phyloP scores from a whole-genome alignment of 163 green algal genomes.

The Prototheca cutis region DNA sequence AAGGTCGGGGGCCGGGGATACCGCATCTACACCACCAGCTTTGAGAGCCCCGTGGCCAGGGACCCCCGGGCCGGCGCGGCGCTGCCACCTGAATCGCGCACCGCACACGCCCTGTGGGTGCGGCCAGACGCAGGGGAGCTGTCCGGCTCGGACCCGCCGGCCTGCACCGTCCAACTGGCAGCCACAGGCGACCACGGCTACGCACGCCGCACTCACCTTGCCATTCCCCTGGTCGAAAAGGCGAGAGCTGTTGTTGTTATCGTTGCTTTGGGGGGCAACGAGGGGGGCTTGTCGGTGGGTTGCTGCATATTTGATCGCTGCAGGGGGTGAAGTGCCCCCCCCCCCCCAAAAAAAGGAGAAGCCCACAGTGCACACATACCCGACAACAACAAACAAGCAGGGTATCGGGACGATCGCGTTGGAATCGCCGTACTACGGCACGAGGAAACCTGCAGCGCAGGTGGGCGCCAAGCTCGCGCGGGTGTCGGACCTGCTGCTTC shows the following conservation, averaged over 20 bases:
- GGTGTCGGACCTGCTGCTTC: constrained; percentile 72
- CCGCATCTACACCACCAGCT: constrained; percentile 47
- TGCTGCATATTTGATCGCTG: too few species aligned
- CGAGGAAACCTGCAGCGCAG: constrained; percentile 50
- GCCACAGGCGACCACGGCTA: constrained; percentile 77
- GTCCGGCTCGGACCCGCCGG: constrained; percentile 7
- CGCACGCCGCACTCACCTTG: constrained; percentile 45
- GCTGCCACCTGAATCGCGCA: constrained; percentile 52
- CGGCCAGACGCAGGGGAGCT: constrained; percentile 27
- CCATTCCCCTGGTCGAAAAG: constrained; percentile 48
- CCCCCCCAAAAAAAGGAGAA: too few species aligned
- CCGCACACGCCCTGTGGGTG: constrained; percentile 48
- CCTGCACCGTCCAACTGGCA: constrained; percentile 62
- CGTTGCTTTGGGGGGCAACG: not conserved
- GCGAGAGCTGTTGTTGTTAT: constrained; percentile 9
- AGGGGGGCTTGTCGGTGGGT: too few species aligned
- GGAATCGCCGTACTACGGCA: constrained; percentile 75
- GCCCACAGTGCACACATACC: too few species aligned
- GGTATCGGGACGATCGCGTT: constrained; percentile 61
- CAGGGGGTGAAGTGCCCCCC: too few species aligned
- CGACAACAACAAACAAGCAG: too few species aligned
- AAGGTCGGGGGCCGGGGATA: constrained; percentile 18
- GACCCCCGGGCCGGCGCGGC: constrained; percentile 44
- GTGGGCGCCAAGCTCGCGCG: constrained; percentile 55
- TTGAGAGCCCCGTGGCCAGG: constrained; percentile 41